A percentile compares a stretch with the other conserved stretches of the same genome.
These are phyloP conservation scores for Gossypioides kirkii DNA, from an alignment of 345 rosid genomes.

Conservation along the genomic window DNA sequence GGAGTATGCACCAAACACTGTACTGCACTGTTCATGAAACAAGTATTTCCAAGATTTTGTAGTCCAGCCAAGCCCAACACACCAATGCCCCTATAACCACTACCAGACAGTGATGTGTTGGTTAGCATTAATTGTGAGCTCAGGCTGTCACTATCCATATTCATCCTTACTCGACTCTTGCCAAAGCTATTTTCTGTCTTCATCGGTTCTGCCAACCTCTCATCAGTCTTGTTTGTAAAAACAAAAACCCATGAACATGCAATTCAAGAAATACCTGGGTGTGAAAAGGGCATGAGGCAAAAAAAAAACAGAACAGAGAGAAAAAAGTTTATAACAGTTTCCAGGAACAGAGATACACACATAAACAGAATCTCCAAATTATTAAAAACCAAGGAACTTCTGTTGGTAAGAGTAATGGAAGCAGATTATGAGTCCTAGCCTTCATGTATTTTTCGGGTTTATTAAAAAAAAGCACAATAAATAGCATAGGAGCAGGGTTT, in stretches of 20 bases:
- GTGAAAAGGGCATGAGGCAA: not conserved
- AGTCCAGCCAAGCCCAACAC: conserved; percentile 60
- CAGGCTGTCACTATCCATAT: conserved; percentile 28
- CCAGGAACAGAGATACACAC: not conserved
- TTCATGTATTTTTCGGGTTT: not conserved
- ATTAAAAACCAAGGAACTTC: not conserved
- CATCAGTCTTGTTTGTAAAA: conserved; percentile 28
- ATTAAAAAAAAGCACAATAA: not conserved
- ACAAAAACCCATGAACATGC: conserved; percentile 55
- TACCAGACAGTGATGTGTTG: conserved; percentile 20
- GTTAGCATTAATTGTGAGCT: conserved; percentile 14
- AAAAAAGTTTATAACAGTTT: not conserved
- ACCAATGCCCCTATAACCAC: conserved; percentile 28
- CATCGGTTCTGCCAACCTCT: conserved; percentile 18
- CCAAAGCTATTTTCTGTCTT: conserved; percentile 17
- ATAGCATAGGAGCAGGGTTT: not conserved
- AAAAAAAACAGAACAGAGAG: no score
- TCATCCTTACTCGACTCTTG: conserved; percentile 25
- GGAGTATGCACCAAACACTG: conserved; percentile 67
- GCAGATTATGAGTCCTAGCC: not conserved
- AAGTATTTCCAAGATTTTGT: conserved; percentile 69
- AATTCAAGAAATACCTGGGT: conserved; percentile 48
- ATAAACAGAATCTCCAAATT: not conserved
- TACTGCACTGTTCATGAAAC: conserved; percentile 72
- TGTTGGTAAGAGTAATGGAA: not conserved